Evolutionary conservation across 2,329 filamentous ascomycete genomes (phyloP).

Genomic region (Colletotrichum liaoningense): DNA sequence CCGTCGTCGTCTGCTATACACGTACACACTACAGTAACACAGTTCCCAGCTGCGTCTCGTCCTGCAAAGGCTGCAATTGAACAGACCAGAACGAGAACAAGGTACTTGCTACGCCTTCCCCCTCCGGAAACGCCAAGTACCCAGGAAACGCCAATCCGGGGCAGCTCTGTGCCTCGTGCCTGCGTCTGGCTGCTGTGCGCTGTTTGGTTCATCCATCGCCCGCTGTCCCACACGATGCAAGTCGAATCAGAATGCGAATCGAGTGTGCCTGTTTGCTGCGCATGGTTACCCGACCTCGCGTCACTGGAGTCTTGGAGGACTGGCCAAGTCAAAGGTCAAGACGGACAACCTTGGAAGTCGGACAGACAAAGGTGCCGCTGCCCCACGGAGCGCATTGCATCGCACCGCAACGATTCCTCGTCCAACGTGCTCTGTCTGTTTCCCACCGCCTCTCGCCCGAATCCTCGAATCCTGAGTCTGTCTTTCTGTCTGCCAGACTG

Average conservation of each 20-base stretch:
- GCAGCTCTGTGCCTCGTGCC: conserved; percentile 14
- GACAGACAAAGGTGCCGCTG: not conserved
- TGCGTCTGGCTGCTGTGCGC: conserved; percentile 3
- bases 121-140: not conserved
- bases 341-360: not conserved
- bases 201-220: not conserved
- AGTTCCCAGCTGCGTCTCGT: not conserved
- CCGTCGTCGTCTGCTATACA: not conserved
- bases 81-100: not conserved
- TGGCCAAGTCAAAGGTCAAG: not conserved
- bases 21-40: not conserved
- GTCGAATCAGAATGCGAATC: not conserved
- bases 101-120: not conserved
- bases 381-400: conserved; percentile 20
- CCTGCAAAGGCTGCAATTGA: not conserved
- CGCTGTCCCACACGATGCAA: not conserved
- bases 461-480: conserved; percentile 1
- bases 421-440: conserved; percentile 11
- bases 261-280: not conserved
- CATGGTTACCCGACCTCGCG: conserved; percentile 5
- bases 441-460: conserved; percentile 17
- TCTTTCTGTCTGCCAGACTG: not conserved
- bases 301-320: not conserved
- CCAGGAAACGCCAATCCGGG: conserved; percentile 1
- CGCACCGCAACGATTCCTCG: conserved; percentile 30